phyloP scores from a whole-genome alignment of 2,329 filamentous ascomycete genomes.

The Microdochium paspali region DNA sequence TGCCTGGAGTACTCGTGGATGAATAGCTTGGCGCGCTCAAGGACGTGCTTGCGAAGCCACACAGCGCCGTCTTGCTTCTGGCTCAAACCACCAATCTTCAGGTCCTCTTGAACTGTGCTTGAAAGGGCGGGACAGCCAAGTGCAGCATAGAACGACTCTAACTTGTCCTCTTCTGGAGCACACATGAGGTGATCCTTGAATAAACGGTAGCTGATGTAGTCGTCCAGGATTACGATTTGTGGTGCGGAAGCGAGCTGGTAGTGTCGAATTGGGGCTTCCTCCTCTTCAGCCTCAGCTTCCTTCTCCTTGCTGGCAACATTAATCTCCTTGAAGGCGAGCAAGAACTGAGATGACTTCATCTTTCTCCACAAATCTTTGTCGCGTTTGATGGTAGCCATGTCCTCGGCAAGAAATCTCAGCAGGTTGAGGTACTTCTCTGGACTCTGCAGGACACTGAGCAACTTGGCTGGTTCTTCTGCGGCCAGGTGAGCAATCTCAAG shows the following conservation, averaged over 20 bases:
- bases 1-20: slow-evolving; percentile 68
- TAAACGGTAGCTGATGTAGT: slow-evolving; percentile 78
- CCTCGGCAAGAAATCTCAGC: slow-evolving; percentile 71
- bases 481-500: slow-evolving; percentile 75
- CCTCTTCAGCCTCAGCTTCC: slow-evolving; percentile 43
- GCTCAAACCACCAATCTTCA: slow-evolving; percentile 58
- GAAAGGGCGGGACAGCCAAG: slow-evolving; percentile 74
- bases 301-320: slow-evolving; percentile 34
- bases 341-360: slow-evolving; percentile 66
- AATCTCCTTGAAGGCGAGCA: slow-evolving; percentile 77
- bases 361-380: slow-evolving; percentile 70
- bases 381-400: slow-evolving; percentile 57
- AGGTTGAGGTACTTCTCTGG: slow-evolving; percentile 81
- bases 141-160: slow-evolving; percentile 77
- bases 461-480: slow-evolving; percentile 72
- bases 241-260: slow-evolving; percentile 67
- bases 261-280: slow-evolving; percentile 59
- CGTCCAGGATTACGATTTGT: slow-evolving; percentile 72
- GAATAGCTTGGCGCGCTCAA: slow-evolving; percentile 85
- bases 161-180: slow-evolving; percentile 77
- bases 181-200: slow-evolving; percentile 81
- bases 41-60: slow-evolving; percentile 67
- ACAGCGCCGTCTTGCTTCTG: slow-evolving; percentile 60
- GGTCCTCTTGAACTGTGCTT: slow-evolving; percentile 67
- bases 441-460: slow-evolving; percentile 71